phyloP scores from a whole-genome alignment of 345 rosid species.

The Gossypium stocksii region DNA sequence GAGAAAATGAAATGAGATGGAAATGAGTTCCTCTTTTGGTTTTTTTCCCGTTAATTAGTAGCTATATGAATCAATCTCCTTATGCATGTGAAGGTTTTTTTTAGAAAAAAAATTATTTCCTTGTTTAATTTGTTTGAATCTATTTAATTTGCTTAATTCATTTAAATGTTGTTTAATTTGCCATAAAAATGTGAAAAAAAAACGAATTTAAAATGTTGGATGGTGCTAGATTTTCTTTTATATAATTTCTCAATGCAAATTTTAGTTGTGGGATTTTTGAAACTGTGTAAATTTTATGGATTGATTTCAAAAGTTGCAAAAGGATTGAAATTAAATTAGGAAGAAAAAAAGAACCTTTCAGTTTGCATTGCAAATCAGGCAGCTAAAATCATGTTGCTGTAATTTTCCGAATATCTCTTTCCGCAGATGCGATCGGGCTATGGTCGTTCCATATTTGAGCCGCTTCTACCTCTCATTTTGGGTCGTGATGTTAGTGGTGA shows the following conservation, averaged over 20 bases:
- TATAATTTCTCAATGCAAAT: neutral
- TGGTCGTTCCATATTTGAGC: conserved; percentile 86
- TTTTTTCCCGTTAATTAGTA: neutral
- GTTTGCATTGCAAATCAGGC: neutral
- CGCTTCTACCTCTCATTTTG: conserved; percentile 81
- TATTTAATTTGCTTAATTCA: neutral
- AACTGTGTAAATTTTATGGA: neutral
- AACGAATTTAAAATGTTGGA: neutral
- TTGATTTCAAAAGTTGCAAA: neutral
- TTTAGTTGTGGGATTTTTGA: neutral
- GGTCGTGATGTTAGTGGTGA: conserved; percentile 94
- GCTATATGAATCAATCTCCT: neutral
- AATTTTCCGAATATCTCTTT: conserved; percentile 15
- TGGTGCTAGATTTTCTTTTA: conserved; percentile 2
- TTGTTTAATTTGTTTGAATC: neutral
- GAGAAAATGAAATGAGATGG: neutral
- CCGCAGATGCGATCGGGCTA: conserved; percentile 91
- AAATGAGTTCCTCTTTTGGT: neutral
- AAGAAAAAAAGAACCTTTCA: neutral
- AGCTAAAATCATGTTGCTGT: conserved; percentile 6
- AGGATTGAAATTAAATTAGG: neutral
- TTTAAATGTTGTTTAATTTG: neutral
- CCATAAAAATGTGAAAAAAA: neutral
- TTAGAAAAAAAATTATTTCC: neutral
- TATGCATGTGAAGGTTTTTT: neutral